Evolutionary conservation across 2,329 filamentous ascomycete genomes (phyloP).

Genomic region (Pseudogymnoascus sp.): DNA sequence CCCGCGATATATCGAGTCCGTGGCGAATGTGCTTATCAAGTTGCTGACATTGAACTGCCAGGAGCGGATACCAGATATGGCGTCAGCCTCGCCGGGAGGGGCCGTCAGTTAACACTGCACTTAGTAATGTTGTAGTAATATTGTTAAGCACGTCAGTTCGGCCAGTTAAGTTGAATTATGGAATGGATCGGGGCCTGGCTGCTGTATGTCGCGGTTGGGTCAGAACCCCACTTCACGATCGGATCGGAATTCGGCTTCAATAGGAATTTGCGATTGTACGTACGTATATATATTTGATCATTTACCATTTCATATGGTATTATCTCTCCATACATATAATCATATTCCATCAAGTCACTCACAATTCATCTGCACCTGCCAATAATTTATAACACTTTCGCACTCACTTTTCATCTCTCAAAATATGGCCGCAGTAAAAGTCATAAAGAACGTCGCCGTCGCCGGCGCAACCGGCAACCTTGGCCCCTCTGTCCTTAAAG

Average conservation of each 20-base stretch:
- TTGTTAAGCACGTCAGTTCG: neutral
- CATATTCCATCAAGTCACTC: neutral
- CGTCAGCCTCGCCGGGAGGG: neutral
- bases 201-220: neutral
- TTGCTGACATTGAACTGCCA: neutral
- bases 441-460: conserved; percentile 30
- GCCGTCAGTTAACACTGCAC: neutral
- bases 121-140: neutral
- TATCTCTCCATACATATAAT: neutral
- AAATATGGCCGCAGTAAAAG: neutral
- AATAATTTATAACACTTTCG: neutral
- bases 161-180: neutral
- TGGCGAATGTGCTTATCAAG: neutral
- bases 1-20: neutral
- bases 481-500: conserved; percentile 20
- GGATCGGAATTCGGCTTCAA: neutral
- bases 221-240: neutral
- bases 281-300: neutral
- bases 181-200: neutral
- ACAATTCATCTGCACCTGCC: neutral
- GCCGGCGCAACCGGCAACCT: conserved; percentile 27
- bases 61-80: neutral
- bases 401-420: neutral
- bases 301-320: neutral
- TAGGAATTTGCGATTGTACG: neutral